A percentile compares a stretch with the other conserved stretches of the same genome.
Evolutionary conservation across 257 asterid genomes (phyloP).

Genomic region (Cinchona pubescens): DNA sequence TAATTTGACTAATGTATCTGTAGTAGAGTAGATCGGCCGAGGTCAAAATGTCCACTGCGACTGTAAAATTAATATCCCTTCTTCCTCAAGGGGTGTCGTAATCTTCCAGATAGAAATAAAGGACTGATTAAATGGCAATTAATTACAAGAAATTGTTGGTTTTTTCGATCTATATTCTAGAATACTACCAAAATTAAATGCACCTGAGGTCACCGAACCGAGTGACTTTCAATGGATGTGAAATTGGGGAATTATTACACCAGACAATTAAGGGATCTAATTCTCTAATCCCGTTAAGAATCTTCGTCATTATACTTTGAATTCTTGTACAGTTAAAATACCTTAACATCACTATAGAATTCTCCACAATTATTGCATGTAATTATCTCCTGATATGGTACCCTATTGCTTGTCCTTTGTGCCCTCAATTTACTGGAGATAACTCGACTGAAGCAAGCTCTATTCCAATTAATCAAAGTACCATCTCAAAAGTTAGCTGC

Average conservation of each 20-base stretch:
- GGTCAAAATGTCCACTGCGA: not conserved
- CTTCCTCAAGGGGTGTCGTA: not conserved
- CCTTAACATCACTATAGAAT: too few species aligned
- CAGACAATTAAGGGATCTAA: not conserved
- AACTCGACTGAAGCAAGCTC: not conserved
- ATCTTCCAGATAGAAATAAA: not conserved
- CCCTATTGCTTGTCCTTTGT: slow-evolving; percentile 1
- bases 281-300: too few species aligned
- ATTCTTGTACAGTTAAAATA: too few species aligned
- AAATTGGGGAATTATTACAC: not conserved
- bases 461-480: slow-evolving; percentile 1
- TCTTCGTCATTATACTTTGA: too few species aligned
- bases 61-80: not conserved
- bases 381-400: too few species aligned
- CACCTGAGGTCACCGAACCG: not conserved
- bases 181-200: not conserved
- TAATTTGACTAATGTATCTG: not conserved
- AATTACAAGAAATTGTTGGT: not conserved
- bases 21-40: not conserved
- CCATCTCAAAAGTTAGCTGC: not conserved
- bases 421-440: not conserved
- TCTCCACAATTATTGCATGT: too few species aligned
- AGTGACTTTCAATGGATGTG: not conserved
- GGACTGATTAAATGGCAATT: not conserved
- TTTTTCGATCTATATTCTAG: not conserved